Percentiles rank a stretch among this genome's conserved stretches.
These are phyloP conservation scores for Tuber microsphaerosporum DNA, from an alignment of 495 filamentous ascomycete genomes.

Conservation along the genomic window DNA sequence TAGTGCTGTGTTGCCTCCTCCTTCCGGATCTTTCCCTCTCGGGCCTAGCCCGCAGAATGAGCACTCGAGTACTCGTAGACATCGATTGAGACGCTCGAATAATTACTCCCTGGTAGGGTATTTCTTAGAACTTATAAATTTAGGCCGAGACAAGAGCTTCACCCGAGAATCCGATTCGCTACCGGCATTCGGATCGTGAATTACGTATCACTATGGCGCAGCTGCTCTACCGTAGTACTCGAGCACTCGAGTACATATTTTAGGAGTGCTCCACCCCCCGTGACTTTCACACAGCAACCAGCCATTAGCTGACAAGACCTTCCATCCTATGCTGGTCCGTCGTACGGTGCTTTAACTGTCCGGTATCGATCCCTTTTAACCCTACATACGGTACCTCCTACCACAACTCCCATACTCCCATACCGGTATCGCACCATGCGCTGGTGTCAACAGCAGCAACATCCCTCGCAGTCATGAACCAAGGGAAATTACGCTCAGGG, in stretches of 20 bases:
- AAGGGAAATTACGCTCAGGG: slow-evolving; percentile 21
- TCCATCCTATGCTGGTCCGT: background rate
- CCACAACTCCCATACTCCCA: slow-evolving; percentile 14
- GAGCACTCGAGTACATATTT: background rate
- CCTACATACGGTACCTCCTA: slow-evolving; percentile 4
- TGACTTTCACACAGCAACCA: background rate
- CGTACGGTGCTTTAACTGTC: background rate
- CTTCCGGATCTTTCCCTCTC: background rate
- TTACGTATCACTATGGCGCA: background rate
- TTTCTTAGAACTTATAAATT: background rate
- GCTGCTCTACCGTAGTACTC: no score
- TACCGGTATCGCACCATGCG: slow-evolving; percentile 28
- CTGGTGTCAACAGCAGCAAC: slow-evolving; percentile 13
- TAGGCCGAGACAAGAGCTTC: background rate
- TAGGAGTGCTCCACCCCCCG: background rate
- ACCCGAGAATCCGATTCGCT: background rate
- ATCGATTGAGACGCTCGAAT: background rate
- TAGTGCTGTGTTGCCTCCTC: background rate
- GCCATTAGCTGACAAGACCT: background rate
- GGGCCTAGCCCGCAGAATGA: background rate
- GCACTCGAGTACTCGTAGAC: background rate
- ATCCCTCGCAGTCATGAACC: slow-evolving; percentile 21
- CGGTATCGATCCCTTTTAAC: background rate
- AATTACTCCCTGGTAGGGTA: background rate
- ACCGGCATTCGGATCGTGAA: background rate